Conservation (phyloP, 176 grass and related monocot species). For the Zea luxurians region DNA sequence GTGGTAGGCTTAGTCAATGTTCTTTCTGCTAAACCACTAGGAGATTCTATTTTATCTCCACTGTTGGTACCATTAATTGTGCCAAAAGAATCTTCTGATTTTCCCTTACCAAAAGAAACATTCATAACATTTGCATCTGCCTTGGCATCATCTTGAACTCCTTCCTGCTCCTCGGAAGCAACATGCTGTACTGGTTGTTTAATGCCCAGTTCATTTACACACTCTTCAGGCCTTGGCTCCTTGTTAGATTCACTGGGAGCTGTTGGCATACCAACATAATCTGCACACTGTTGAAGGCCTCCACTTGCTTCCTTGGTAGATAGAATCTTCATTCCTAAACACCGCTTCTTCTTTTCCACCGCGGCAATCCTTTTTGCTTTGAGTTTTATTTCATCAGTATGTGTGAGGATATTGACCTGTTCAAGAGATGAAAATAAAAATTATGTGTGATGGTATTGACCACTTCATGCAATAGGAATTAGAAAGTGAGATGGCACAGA, state of each 20-base stretch:
- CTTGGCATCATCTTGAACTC: neutral
- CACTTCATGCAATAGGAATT: neutral
- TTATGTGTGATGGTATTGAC: neutral
- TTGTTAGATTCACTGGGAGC: slow-evolving; percentile 22
- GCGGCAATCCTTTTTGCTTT: slow-evolving; percentile 7
- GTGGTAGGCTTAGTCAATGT: too few species aligned
- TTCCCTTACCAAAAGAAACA: neutral
- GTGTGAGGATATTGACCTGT: slow-evolving; percentile 81
- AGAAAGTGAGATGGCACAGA: neutral
- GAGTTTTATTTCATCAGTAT: slow-evolving; percentile 71
- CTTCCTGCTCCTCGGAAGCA: slow-evolving; percentile 8
- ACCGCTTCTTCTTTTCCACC: slow-evolving; percentile 50
- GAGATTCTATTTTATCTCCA: slow-evolving; percentile 30
- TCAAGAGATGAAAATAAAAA: slow-evolving; percentile 18
- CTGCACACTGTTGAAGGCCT: too few species aligned
- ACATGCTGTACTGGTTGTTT: neutral
- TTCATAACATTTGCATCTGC: neutral
- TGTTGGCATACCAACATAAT: neutral
- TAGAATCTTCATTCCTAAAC: neutral
- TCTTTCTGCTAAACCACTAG: neutral
- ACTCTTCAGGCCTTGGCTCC: neutral
- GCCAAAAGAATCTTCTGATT: neutral
- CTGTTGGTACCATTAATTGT: neutral
- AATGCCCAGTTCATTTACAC: neutral
- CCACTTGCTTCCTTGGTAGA: neutral